Conservation (phyloP, 2,329 filamentous ascomycete genomes). For the Penicillium sp. region DNA sequence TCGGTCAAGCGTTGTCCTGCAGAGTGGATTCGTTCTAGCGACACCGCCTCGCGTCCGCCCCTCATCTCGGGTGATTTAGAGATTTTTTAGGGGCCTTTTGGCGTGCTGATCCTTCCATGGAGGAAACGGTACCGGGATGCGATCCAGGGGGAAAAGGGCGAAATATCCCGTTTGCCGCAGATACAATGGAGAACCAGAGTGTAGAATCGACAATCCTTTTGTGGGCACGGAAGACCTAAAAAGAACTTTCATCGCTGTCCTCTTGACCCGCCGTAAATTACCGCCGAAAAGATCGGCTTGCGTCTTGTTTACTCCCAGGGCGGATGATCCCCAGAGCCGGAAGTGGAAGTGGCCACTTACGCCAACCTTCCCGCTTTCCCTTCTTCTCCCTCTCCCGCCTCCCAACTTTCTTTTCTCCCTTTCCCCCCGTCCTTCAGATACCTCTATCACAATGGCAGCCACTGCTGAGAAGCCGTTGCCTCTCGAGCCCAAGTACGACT, state of each 20-base stretch:
- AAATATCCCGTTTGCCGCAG: neutral
- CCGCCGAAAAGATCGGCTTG: neutral
- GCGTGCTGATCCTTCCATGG: neutral
- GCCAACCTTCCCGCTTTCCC: slow-evolving; percentile 14
- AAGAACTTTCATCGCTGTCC: neutral
- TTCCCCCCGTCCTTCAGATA: slow-evolving; percentile 8
- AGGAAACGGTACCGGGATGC: neutral
- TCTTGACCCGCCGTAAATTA: neutral
- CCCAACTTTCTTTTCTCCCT: slow-evolving; percentile 17
- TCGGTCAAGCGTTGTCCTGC: neutral
- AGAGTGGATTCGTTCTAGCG: slow-evolving; percentile 4
- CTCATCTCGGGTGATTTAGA: neutral
- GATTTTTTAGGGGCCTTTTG: neutral
- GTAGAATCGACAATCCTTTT: neutral
- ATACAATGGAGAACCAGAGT: neutral
- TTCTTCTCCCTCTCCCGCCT: slow-evolving; percentile 14
- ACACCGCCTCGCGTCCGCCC: slow-evolving; percentile 16
- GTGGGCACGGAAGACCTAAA: neutral
- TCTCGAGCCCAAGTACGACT: slow-evolving; percentile 86
- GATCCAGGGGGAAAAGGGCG: neutral
- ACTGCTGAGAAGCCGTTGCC: slow-evolving; percentile 38
- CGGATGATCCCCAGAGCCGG: neutral
- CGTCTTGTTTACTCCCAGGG: neutral
- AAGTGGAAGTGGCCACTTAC: slow-evolving; percentile 23
- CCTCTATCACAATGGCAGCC: slow-evolving; percentile 30